Evolutionary conservation across 352 stramenopile genomes (phyloP).

Genomic region (Plasmopara viticola): DNA sequence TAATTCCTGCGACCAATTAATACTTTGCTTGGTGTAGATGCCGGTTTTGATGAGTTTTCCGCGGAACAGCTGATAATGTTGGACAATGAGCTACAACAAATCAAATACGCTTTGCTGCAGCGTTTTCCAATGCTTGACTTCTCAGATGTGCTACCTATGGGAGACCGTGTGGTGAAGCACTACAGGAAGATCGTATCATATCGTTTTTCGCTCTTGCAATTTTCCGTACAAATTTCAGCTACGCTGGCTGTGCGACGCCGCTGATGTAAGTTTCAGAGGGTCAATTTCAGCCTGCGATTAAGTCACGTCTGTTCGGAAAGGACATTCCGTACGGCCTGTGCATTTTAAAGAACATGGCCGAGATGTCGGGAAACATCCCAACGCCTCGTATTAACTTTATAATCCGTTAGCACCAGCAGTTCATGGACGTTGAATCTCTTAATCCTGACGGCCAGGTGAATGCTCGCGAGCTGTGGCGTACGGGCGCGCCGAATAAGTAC

Average conservation of each 20-base stretch:
- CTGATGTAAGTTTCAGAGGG: slow-evolving; percentile 69
- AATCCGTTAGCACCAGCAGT: slow-evolving; percentile 91
- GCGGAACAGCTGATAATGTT: slow-evolving; percentile 88
- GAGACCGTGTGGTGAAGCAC: slow-evolving; percentile 87
- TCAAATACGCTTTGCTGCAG: slow-evolving; percentile 86
- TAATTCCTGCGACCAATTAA: slow-evolving; percentile 7
- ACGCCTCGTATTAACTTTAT: slow-evolving; percentile 91
- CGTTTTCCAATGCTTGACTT: slow-evolving; percentile 88
- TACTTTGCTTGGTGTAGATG: slow-evolving; percentile 41
- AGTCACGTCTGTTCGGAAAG: slow-evolving; percentile 89
- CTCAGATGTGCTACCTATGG: slow-evolving; percentile 87
- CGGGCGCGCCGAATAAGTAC: slow-evolving; percentile 87
- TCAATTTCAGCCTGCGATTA: slow-evolving; percentile 75
- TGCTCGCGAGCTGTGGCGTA: slow-evolving; percentile 81
- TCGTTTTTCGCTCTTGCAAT: slow-evolving; percentile 84
- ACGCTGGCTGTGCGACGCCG: slow-evolving; percentile 86
- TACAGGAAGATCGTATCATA: slow-evolving; percentile 89
- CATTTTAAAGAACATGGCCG: slow-evolving; percentile 92
- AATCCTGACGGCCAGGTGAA: slow-evolving; percentile 85
- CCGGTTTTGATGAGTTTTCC: slow-evolving; percentile 91
- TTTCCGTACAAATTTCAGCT: slow-evolving; percentile 88
- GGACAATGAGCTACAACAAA: slow-evolving; percentile 91
- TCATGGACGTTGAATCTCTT: slow-evolving; percentile 87
- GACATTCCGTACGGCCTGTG: slow-evolving; percentile 90
- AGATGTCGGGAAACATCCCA: slow-evolving; percentile 90